Evolutionary conservation across 177 flowering plant species (phyloP).

Genomic region (Vitis hybrid): DNA sequence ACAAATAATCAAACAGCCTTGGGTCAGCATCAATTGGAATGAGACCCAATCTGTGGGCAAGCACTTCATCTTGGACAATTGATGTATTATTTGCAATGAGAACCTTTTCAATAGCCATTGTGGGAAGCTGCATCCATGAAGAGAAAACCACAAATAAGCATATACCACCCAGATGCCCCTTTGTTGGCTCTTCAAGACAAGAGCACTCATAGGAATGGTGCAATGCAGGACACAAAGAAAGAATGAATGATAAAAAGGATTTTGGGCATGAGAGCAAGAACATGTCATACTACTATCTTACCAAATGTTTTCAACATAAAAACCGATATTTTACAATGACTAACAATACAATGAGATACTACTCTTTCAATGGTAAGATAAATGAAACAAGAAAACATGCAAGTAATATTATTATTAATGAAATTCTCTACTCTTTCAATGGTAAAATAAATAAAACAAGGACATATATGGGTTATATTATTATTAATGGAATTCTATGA

Average conservation of each 20-base stretch:
- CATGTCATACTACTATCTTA: too few species aligned
- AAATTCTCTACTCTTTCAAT: background rate
- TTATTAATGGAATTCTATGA: background rate
- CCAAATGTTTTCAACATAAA: too few species aligned
- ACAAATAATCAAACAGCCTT: constrained; percentile 71
- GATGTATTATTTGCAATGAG: constrained; percentile 87
- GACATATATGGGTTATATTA: background rate
- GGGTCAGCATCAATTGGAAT: constrained; percentile 86
- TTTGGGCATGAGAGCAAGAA: too few species aligned
- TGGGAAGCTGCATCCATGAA: constrained; percentile 59
- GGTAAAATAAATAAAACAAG: background rate
- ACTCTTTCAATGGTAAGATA: too few species aligned
- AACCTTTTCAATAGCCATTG: constrained; percentile 97
- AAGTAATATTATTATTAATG: too few species aligned
- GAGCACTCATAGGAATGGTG: background rate
- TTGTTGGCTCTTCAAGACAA: background rate
- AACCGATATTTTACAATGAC: too few species aligned
- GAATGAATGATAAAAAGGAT: too few species aligned
- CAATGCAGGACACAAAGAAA: too few species aligned
- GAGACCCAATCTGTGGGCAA: constrained; percentile 89
- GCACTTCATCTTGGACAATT: constrained; percentile 88
- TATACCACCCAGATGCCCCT: background rate
- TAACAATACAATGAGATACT: too few species aligned
- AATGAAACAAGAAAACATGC: too few species aligned
- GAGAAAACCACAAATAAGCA: background rate